phyloP scores from a whole-genome alignment of 495 filamentous ascomycete genomes.

The Penicillium mononematosum region DNA sequence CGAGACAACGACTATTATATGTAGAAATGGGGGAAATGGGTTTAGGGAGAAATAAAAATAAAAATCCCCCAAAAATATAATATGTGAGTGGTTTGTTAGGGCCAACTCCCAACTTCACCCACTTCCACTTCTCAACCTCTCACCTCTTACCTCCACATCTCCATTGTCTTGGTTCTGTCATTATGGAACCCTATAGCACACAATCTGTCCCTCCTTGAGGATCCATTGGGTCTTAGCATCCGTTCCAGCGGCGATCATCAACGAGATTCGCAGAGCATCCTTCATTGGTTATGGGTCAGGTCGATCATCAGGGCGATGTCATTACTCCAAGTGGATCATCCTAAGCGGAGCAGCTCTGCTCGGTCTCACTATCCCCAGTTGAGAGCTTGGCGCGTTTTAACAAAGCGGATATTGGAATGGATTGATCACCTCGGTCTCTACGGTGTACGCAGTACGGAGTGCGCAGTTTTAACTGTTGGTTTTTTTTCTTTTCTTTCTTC shows the following conservation, averaged over 20 bases:
- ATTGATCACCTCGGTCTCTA: constrained; percentile 19
- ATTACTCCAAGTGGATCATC: constrained; percentile 21
- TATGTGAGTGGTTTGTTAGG: background rate
- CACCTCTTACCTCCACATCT: background rate
- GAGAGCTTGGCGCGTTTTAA: constrained; percentile 25
- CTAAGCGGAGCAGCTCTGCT: constrained; percentile 13
- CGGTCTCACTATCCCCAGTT: constrained; percentile 20
- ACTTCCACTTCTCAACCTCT: too few relatives aligned
- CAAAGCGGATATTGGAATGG: constrained; percentile 17
- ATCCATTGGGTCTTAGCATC: constrained; percentile 3
- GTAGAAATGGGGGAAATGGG: background rate
- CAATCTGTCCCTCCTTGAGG: background rate
- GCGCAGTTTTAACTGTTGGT: background rate
- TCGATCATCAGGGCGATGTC: constrained; percentile 19
- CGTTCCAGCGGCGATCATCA: constrained; percentile 24
- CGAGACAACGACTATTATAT: constrained; percentile 9
- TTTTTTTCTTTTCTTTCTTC: background rate
- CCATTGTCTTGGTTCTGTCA: background rate
- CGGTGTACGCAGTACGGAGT: too few relatives aligned
- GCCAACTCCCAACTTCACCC: background rate
- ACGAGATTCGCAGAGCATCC: constrained; percentile 18
- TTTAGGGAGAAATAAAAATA: background rate
- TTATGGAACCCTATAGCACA: background rate
- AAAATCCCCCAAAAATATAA: background rate
- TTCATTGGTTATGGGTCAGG: constrained; percentile 17